A percentile compares a stretch with the other conserved stretches of the same genome.
Evolutionary conservation across 2,329 filamentous ascomycete genomes (phyloP).

Genomic region (Graphilbum fragrans): DNA sequence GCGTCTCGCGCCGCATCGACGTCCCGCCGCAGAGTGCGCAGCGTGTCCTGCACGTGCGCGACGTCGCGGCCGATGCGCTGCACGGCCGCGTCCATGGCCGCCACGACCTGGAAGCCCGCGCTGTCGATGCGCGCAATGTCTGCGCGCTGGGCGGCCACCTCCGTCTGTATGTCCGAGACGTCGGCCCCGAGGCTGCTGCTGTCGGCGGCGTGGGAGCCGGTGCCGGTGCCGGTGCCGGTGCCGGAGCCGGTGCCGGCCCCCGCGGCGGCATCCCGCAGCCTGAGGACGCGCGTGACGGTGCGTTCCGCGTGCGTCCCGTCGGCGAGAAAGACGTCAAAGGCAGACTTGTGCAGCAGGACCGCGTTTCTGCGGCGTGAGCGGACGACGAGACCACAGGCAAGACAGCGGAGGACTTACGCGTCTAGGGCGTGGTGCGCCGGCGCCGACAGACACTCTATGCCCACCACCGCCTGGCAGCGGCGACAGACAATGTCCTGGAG

Average conservation of each 20-base stretch:
- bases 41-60: constrained; percentile 17
- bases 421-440: constrained; percentile 23
- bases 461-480: constrained; percentile 19
- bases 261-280: neutral
- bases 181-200: neutral
- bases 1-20: constrained; percentile 2
- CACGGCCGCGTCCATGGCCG: constrained; percentile 22
- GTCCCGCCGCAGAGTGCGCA: constrained; percentile 16
- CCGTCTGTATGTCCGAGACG: constrained; percentile 18
- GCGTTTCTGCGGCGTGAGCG: constrained; percentile 19
- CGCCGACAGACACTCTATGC: constrained; percentile 21
- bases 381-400: neutral
- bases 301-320: constrained; percentile 14
- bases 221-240: neutral
- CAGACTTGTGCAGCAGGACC: constrained; percentile 20
- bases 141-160: constrained; percentile 20
- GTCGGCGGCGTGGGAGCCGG: neutral
- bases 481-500: constrained; percentile 24
- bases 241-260: neutral
- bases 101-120: constrained; percentile 23
- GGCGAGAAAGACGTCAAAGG: constrained; percentile 14
- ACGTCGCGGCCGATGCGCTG: constrained; percentile 22
- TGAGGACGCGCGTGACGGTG: constrained; percentile 16
- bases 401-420: constrained; percentile 17
- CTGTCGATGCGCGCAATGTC: constrained; percentile 24